These are phyloP conservation scores for Cyclotella sp. DNA, from an alignment of 108 stramenopile species.

Conservation along the genomic window DNA sequence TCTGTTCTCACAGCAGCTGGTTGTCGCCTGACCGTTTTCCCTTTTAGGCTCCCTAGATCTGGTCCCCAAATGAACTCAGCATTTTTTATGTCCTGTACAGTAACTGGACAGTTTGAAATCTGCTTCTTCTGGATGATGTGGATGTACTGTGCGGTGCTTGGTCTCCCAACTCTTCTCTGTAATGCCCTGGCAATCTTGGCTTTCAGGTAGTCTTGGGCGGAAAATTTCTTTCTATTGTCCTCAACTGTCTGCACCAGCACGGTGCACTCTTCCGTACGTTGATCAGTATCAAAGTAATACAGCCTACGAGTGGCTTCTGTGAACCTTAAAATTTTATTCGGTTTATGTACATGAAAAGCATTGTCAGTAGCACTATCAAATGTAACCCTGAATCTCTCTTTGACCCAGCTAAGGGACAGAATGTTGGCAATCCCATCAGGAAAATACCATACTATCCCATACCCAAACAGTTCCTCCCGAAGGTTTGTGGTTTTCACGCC, in stretches of 20 bases:
- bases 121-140: neutral
- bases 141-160: neutral
- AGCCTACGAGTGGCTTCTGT: neutral
- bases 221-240: neutral
- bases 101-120: neutral
- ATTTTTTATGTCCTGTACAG: no score
- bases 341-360: neutral
- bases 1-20: neutral
- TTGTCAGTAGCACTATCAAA: no score
- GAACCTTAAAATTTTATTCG: neutral
- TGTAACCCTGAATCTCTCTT: neutral
- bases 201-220: neutral
- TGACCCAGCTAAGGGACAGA: neutral
- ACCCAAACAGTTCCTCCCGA: neutral
- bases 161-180: neutral
- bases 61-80: no score
- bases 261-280: neutral
- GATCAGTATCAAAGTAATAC: neutral
- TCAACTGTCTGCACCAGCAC: neutral
- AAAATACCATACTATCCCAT: neutral
- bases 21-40: conserved; percentile 6
- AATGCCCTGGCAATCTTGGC: no score
- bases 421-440: neutral
- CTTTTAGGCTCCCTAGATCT: no score
- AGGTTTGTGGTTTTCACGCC: no score